Base-by-base conservation (phyloP, 2,329 filamentous ascomycete species). In the Apiospora hydei region DNA sequence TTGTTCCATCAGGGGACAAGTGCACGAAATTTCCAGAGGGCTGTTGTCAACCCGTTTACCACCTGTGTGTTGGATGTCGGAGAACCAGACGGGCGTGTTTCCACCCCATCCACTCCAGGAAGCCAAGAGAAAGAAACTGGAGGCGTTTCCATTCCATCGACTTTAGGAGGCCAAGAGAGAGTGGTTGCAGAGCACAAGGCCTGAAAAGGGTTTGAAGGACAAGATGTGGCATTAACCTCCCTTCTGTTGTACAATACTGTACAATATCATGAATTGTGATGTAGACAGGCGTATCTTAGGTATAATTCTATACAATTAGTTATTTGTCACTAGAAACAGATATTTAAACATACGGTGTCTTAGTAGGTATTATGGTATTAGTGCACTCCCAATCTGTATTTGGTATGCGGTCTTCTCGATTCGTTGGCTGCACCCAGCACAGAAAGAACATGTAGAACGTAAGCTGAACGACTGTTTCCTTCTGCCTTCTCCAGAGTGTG, bases 1-100 rank as follows among this genome's bases (percentile, higher is more conserved):
- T 43, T 73, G 18, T 73, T 74, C 67, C 61, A 70, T n/a, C n/a
- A 70, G 24, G 69, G 41, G 30, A 70, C 57, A 47, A 73, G 69
- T 46, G 72, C 73, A 14, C 69, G 72, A 16, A 47, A 44, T 38
- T 74, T 74, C 70, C 66, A 71, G 41, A 67, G 69, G 44, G 38
- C 70, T 6, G 3, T 14, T 26, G 71, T 73, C 1, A 72, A 74
- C 66, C 73, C 69, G 18, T 72, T 72, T 11, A 34, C 38, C 13
- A 64, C 57, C 18, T 43, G 16, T 26, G 34, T 43, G 26, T 18
- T 70, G 24, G 46, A 70, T 16, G 67, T 71, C 18, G 53, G 30
- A 61, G 53, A 11, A n/a, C 16, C n/a, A 41, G 30, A n/a, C n/a
- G 53, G 18, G 30, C 4, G 53, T 38, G 18, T n/a, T 11, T 61